phyloP scores from a whole-genome alignment of 257 asterid species.

The Avicennia marina region DNA sequence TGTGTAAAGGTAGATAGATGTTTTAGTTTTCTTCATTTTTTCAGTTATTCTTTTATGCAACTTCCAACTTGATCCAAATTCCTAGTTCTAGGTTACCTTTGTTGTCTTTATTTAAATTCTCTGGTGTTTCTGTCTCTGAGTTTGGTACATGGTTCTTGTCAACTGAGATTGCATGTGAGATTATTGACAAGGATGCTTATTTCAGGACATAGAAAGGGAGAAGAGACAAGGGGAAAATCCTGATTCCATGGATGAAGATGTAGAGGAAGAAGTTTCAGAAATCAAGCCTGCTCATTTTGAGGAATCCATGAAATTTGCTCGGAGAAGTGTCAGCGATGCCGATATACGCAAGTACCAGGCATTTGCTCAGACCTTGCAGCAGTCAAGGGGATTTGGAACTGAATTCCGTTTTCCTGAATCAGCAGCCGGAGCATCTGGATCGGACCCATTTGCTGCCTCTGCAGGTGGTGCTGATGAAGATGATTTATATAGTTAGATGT shows the following conservation, averaged over 20 bases:
- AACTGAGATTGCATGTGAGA: too few relatives aligned
- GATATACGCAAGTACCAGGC: conserved; percentile 11
- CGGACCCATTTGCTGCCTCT: conserved; percentile 42
- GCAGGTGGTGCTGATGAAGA: conserved; percentile 48
- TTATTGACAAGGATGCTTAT: too few relatives aligned
- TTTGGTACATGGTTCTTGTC: too few relatives aligned
- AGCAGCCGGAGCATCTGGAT: conserved; percentile 2
- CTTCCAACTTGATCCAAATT: not conserved
- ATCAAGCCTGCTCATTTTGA: conserved; percentile 11
- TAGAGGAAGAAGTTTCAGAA: conserved; percentile 11
- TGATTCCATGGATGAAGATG: conserved; percentile 17
- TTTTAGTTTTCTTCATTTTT: not conserved
- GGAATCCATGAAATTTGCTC: conserved; percentile 9
- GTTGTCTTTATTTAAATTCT: too few relatives aligned
- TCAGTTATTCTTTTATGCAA: not conserved
- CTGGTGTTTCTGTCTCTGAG: too few relatives aligned
- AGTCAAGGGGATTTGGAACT: conserved; percentile 12
- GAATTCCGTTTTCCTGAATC: conserved; percentile 9
- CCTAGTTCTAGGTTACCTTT: not conserved
- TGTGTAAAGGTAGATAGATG: too few relatives aligned
- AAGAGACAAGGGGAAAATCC: conserved; percentile 6
- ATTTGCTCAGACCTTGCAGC: conserved; percentile 13
- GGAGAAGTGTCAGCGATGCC: conserved; percentile 8
- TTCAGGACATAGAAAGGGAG: conserved; percentile 10
- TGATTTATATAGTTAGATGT: conserved; percentile 43